Evolutionary conservation across 176 grass and related monocot genomes (phyloP).

Genomic region (Pharus latifolius): DNA sequence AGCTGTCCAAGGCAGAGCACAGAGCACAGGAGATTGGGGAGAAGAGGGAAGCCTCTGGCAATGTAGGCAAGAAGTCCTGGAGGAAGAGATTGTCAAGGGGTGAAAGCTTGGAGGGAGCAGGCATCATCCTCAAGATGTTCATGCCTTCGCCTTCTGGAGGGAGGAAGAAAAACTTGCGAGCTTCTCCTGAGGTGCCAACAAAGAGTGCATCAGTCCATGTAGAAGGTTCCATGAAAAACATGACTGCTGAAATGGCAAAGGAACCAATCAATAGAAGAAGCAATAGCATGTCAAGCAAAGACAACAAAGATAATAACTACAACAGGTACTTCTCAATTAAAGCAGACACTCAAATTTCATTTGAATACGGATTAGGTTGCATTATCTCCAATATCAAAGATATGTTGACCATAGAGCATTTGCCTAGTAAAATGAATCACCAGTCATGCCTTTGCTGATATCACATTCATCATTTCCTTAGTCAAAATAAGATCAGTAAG

Average conservation of each 20-base stretch:
- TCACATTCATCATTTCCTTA: no score
- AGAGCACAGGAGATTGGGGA: neutral
- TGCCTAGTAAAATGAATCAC: neutral
- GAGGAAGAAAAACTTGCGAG: neutral
- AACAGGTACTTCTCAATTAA: neutral
- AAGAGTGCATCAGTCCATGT: neutral
- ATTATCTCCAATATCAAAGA: neutral
- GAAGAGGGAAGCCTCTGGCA: neutral
- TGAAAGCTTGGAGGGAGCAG: neutral
- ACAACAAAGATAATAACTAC: neutral
- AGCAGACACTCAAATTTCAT: neutral
- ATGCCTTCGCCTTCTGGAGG: neutral
- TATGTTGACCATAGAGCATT: neutral
- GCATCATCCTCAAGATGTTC: slow-evolving; percentile 30
- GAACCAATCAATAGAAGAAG: neutral
- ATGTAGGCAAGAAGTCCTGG: neutral
- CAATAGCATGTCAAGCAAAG: neutral
- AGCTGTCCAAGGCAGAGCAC: neutral
- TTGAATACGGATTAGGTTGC: neutral
- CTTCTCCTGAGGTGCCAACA: neutral
- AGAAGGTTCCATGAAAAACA: neutral
- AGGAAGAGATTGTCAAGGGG: neutral
- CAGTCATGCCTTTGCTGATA: no score
- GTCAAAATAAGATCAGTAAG: no score
- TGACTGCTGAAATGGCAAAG: neutral